These are phyloP conservation scores for Stachybotrys echinatus DNA, from an alignment of 2,329 filamentous ascomycete genomes.

Conservation along the genomic window DNA sequence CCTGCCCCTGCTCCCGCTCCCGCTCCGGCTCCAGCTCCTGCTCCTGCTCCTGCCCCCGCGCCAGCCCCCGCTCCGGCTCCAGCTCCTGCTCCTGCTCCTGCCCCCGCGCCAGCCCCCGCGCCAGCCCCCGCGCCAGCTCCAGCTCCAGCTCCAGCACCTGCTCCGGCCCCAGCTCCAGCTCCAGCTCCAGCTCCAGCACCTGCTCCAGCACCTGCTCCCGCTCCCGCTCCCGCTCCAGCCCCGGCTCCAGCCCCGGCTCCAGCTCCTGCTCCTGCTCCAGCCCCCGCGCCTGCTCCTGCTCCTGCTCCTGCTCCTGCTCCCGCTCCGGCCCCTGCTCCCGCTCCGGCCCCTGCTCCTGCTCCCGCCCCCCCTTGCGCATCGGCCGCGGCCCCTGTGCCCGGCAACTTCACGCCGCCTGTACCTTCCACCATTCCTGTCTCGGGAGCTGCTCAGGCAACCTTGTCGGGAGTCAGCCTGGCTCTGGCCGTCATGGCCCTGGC, in stretches of 20 bases:
- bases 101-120: not conserved
- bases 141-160: constrained; percentile 1
- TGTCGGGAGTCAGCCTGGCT: constrained; percentile 7
- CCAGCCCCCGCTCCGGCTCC: not conserved
- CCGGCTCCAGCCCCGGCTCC: not conserved
- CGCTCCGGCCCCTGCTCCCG: not conserved
- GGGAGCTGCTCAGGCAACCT: constrained; percentile 9
- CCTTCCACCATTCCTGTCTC: constrained; percentile 13
- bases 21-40: constrained; percentile 1
- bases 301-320: constrained; percentile 1
- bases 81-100: not conserved
- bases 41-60: constrained; percentile 1
- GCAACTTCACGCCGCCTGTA: not conserved
- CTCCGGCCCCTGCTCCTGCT: not conserved
- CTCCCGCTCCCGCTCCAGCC: constrained; percentile 1
- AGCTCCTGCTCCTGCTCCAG: not conserved
- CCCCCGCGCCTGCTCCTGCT: constrained; percentile 1
- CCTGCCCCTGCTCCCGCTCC: constrained; percentile 2
- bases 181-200: constrained; percentile 2
- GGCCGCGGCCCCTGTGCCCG: not conserved
- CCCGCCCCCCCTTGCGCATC: no score
- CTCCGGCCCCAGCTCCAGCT: not conserved
- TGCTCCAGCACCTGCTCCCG: not conserved
- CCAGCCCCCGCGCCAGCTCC: constrained; percentile 1
- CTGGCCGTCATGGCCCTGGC: constrained; percentile 9